phyloP scores from a whole-genome alignment of 805 yeast genomes.

The Starmerella floris region DNA sequence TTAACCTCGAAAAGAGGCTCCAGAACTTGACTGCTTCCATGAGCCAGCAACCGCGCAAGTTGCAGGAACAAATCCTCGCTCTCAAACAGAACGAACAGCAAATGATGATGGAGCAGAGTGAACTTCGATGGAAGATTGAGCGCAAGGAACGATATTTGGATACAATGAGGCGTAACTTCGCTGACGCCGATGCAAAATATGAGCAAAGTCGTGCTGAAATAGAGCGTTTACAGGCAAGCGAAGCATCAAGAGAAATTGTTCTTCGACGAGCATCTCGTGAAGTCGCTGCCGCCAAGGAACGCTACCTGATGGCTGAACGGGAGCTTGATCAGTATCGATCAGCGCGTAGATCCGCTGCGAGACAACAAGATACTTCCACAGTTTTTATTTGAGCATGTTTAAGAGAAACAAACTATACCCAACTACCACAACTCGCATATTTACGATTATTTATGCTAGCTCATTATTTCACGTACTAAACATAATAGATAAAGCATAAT shows the following conservation, averaged over 20 bases:
- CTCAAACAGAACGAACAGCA: conserved; percentile 21
- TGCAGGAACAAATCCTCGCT: conserved; percentile 30
- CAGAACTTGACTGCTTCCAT: conserved; percentile 33
- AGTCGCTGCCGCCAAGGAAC: conserved; percentile 37
- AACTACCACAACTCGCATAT: background rate
- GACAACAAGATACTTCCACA: background rate
- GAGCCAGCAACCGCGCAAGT: conserved; percentile 18
- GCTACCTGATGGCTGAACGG: conserved; percentile 36
- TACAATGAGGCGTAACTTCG: conserved; percentile 38
- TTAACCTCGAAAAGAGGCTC: conserved; percentile 35
- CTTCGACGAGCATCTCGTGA: conserved; percentile 39
- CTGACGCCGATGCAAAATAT: conserved; percentile 37
- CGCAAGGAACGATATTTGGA: conserved; percentile 23
- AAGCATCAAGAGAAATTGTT: conserved; percentile 9
- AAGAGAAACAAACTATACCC: no score
- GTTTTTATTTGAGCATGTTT: conserved; percentile 2
- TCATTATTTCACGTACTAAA: no score
- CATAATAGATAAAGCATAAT: no score
- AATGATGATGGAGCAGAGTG: conserved; percentile 19
- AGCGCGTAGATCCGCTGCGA: background rate
- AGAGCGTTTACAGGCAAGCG: conserved; percentile 24
- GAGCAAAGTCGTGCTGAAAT: conserved; percentile 31
- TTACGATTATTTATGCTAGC: no score
- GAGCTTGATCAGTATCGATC: conserved; percentile 33
- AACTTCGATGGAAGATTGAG: conserved; percentile 19